These are phyloP conservation scores for Coriaria nepalensis DNA, from an alignment of 306 rosid genomes.

Conservation along the genomic window DNA sequence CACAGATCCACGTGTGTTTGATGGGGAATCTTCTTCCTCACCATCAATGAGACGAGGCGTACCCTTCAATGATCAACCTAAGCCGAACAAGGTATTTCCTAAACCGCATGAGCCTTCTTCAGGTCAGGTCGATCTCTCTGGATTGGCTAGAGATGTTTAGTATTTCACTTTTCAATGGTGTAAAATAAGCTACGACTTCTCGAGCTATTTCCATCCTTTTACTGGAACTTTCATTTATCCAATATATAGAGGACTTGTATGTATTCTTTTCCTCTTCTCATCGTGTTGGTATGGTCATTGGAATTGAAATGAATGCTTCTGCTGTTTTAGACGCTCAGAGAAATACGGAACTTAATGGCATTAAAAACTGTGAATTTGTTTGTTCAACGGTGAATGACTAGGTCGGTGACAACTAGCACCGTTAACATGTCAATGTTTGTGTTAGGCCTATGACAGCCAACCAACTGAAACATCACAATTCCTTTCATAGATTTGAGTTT, in stretches of 20 bases:
- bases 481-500: too few relatives aligned
- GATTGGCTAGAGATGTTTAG: constrained; percentile 58
- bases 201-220: too few relatives aligned
- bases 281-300: too few relatives aligned
- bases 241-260: too few relatives aligned
- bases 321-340: constrained; percentile 78
- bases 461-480: too few relatives aligned
- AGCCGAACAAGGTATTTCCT: constrained; percentile 20
- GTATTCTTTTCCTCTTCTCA: too few relatives aligned
- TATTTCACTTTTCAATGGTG: neutral
- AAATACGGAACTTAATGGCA: constrained; percentile 91
- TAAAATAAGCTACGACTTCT: too few relatives aligned
- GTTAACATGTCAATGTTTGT: too few relatives aligned
- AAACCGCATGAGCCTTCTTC: constrained; percentile 22
- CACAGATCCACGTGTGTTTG: constrained; percentile 28
- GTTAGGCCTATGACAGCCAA: too few relatives aligned
- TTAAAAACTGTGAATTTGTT: constrained; percentile 67
- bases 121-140: constrained; percentile 33
- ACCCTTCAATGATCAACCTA: constrained; percentile 34
- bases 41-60: constrained; percentile 33
- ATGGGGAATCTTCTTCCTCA: constrained; percentile 34
- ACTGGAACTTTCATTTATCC: too few relatives aligned
- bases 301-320: constrained; percentile 94
- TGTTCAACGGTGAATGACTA: constrained; percentile 91
- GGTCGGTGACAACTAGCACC: too few relatives aligned